These are phyloP conservation scores for Trametes cubensis DNA, from an alignment of 768 basidiomycete genomes.

Conservation along the genomic window DNA sequence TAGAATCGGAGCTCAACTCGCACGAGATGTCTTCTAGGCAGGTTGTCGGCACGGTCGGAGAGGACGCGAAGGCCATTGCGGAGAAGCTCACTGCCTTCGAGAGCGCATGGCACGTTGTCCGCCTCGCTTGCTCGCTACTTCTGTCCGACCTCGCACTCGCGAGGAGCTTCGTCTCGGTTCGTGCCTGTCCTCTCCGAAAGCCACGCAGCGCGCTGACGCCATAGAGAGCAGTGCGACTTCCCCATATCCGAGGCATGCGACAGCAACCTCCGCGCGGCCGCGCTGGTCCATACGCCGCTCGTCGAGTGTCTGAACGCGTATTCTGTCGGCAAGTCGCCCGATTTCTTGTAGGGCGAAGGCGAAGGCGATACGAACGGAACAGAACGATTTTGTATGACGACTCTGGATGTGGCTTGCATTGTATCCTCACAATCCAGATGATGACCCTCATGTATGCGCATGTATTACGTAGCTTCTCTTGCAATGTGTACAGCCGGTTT, in stretches of 20 bases:
- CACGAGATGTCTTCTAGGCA: conserved; percentile 19
- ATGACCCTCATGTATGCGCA: not conserved
- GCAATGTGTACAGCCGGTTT: not conserved
- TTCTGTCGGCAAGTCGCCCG: conserved; percentile 30
- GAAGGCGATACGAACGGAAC: not conserved
- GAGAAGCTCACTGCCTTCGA: conserved; percentile 31
- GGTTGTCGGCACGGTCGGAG: conserved; percentile 15
- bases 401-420: not conserved
- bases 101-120: conserved; percentile 34
- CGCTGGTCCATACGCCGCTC: conserved; percentile 29
- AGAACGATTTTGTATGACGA: not conserved
- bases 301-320: conserved; percentile 34
- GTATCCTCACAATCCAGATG: not conserved
- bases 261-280: conserved; percentile 27
- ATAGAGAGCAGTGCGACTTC: conserved; percentile 8
- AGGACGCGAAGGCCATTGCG: conserved; percentile 27
- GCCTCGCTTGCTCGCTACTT: conserved; percentile 28
- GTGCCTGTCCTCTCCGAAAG: not conserved
- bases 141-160: conserved; percentile 32
- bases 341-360: not conserved
- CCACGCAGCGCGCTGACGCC: not conserved
- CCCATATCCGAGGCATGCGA: conserved; percentile 24
- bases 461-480: conserved; percentile 6
- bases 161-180: conserved; percentile 22
- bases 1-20: conserved; percentile 4